Conservation (phyloP, 805 yeast species). For the Candida orba region DNA sequence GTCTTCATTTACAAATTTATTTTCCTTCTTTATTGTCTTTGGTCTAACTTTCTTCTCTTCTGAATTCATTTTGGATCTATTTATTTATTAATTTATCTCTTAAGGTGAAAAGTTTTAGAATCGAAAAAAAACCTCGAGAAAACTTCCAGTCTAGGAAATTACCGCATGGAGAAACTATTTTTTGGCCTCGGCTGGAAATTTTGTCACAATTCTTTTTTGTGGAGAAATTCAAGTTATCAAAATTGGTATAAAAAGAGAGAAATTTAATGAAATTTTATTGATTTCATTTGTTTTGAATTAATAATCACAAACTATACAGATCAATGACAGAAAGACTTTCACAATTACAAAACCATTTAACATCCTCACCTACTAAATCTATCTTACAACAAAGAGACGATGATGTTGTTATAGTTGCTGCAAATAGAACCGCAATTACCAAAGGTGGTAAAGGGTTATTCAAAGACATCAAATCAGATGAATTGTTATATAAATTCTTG, state of each 20-base stretch:
- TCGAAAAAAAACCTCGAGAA: neutral
- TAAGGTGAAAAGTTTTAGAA: neutral
- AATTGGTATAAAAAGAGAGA: neutral
- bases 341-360: slow-evolving; percentile 28
- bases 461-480: slow-evolving; percentile 78
- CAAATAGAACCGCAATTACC: slow-evolving; percentile 85
- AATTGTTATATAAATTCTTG: slow-evolving; percentile 59
- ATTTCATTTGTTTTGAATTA: neutral
- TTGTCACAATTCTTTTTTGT: slow-evolving; percentile 3
- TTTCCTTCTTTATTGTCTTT: neutral
- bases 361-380: slow-evolving; percentile 4
- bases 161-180: neutral
- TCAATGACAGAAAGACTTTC: slow-evolving; percentile 24
- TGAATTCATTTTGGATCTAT: neutral
- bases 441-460: slow-evolving; percentile 84
- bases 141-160: neutral
- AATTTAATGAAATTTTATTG: neutral
- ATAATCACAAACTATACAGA: neutral
- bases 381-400: slow-evolving; percentile 29
- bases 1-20: neutral
- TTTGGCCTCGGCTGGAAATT: slow-evolving; percentile 2
- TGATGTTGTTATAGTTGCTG: slow-evolving; percentile 86
- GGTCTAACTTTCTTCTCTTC: slow-evolving; percentile 1
- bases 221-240: neutral
- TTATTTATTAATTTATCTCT: neutral